Percentiles rank a stretch among this genome's conserved stretches.
These are phyloP conservation scores for Phytophthora idaei DNA, from an alignment of 352 stramenopile genomes.

Conservation along the genomic window DNA sequence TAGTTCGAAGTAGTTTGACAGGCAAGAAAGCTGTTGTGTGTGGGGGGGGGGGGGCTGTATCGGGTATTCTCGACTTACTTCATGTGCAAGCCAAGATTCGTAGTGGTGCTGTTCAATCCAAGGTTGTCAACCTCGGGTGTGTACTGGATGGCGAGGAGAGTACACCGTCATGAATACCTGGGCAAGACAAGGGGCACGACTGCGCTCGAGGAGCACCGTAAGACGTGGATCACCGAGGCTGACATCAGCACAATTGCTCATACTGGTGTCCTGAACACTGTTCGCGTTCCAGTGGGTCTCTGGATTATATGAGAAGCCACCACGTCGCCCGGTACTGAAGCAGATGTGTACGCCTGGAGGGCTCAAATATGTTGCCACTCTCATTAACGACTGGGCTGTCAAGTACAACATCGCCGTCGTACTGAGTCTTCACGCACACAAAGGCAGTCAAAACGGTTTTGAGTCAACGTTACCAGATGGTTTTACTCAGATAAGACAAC, in stretches of 20 bases:
- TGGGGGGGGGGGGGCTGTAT: no score
- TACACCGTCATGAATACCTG: conserved; percentile 20
- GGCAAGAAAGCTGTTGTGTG: no score
- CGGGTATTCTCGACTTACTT: no score
- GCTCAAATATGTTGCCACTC: conserved; percentile 57
- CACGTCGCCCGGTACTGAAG: conserved; percentile 17
- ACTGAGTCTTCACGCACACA: no score
- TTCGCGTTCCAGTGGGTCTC: conserved; percentile 49
- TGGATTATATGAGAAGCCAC: conserved; percentile 48
- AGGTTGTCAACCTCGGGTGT: conserved; percentile 24
- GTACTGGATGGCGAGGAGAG: conserved; percentile 21
- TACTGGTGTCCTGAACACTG: conserved; percentile 44
- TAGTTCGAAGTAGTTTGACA: no score
- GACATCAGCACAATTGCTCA: conserved; percentile 25
- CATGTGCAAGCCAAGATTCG: conserved; percentile 15
- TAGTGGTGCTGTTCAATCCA: conserved; percentile 12
- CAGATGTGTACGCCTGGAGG: conserved; percentile 24
- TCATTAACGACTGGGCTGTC: conserved; percentile 58
- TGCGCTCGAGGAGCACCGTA: conserved; percentile 15
- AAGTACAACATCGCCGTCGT: conserved; percentile 10
- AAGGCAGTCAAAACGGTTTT: no score
- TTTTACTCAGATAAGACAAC: no score
- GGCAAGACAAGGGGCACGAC: conserved; percentile 15
- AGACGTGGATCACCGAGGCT: conserved; percentile 27
- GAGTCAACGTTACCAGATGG: no score